Evolutionary conservation across 768 basidiomycete species (phyloP).

Genomic region (Leccinum olivaceopallidum): DNA sequence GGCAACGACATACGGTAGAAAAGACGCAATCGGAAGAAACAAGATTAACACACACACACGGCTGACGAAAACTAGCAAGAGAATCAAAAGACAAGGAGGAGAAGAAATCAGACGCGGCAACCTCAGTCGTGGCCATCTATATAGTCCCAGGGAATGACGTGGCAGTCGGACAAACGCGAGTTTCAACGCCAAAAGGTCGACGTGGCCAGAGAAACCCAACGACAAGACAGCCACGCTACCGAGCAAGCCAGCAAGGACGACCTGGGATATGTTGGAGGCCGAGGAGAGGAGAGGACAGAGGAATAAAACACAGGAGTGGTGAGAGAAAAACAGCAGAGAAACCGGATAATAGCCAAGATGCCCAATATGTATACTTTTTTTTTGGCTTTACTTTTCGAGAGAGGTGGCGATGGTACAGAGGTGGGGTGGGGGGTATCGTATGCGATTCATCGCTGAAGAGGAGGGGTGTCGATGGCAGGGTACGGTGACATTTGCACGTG

Average conservation of each 20-base stretch:
- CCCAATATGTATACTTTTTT: slow-evolving; percentile 38
- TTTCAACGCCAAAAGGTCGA: slow-evolving; percentile 5
- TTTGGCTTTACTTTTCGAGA: slow-evolving; percentile 29
- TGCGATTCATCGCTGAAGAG: slow-evolving; percentile 18
- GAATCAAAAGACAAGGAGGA: not conserved
- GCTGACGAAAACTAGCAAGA: slow-evolving; percentile 3
- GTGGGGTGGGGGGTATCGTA: slow-evolving; percentile 17
- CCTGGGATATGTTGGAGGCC: slow-evolving; percentile 38
- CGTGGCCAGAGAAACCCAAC: slow-evolving; percentile 2
- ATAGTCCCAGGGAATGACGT: slow-evolving; percentile 12
- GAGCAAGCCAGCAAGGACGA: slow-evolving; percentile 17
- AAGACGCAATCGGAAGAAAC: slow-evolving; percentile 11
- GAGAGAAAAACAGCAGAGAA: slow-evolving; percentile 7
- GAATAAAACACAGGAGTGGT: slow-evolving; percentile 13
- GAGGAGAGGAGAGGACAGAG: slow-evolving; percentile 14
- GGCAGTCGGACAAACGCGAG: slow-evolving; percentile 11
- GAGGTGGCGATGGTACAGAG: not conserved
- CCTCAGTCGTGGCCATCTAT: slow-evolving; percentile 16
- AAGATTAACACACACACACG: slow-evolving; percentile 25
- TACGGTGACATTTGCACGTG: slow-evolving; percentile 30
- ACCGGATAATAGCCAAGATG: slow-evolving; percentile 30
- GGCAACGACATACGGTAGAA: not conserved
- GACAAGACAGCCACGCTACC: slow-evolving; percentile 10
- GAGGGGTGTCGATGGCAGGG: slow-evolving; percentile 10
- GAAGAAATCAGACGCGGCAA: not conserved